These are phyloP conservation scores for Starmerella stigmatis DNA, from an alignment of 805 yeast species.

Conservation along the genomic window DNA sequence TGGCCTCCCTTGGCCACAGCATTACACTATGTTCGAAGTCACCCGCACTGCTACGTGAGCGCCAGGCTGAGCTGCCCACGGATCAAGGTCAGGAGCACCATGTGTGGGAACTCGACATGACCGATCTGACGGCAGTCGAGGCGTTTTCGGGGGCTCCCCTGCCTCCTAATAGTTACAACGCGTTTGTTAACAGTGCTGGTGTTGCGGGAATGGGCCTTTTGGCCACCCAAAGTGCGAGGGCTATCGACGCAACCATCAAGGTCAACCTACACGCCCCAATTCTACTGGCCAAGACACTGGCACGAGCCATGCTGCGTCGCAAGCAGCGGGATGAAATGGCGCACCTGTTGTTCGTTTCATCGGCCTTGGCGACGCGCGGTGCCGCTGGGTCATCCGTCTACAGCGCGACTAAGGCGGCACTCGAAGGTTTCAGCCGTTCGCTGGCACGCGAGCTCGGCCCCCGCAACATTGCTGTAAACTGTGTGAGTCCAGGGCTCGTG, in stretches of 20 bases:
- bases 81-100: conserved; percentile 16
- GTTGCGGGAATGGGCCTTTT: conserved; percentile 48
- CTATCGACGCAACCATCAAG: conserved; percentile 39
- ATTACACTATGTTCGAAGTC: conserved; percentile 45
- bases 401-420: conserved; percentile 60
- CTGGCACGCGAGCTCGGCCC: conserved; percentile 51
- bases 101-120: conserved; percentile 18
- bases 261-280: conserved; percentile 57
- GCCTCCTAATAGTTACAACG: conserved; percentile 30
- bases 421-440: conserved; percentile 49
- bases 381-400: conserved; percentile 51
- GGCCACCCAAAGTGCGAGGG: conserved; percentile 33
- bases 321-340: conserved; percentile 11
- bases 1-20: conserved; percentile 44
- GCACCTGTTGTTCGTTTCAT: conserved; percentile 53
- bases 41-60: conserved; percentile 30
- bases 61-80: conserved; percentile 20
- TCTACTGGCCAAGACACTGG: conserved; percentile 43
- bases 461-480: conserved; percentile 47
- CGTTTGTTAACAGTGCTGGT: conserved; percentile 45
- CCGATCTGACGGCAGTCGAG: conserved; percentile 8
- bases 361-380: conserved; percentile 41
- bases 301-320: conserved; percentile 41
- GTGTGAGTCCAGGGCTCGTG: conserved; percentile 55
- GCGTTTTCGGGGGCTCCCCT: conserved; percentile 26